A percentile compares a stretch with the other conserved stretches of the same genome.
These are phyloP conservation scores for Elsinoe ampelina DNA, from an alignment of 2,329 filamentous ascomycete species.

Conservation along the genomic window DNA sequence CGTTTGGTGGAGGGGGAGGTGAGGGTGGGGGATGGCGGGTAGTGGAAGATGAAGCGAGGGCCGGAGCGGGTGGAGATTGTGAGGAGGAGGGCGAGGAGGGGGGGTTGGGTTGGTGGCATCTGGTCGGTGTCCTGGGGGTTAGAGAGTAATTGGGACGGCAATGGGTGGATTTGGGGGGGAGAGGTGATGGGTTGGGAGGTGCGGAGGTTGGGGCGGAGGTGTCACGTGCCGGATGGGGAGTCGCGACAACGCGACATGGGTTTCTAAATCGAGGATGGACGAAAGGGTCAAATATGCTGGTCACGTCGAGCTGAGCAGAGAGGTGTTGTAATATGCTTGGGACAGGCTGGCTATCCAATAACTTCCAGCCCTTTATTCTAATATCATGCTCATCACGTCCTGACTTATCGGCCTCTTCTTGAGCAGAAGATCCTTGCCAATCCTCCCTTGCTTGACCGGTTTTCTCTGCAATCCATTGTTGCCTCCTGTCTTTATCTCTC, in stretches of 20 bases:
- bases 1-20: slow-evolving; percentile 1
- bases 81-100: slow-evolving; percentile 60
- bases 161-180: too few relatives aligned
- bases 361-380: background rate
- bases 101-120: slow-evolving; percentile 31
- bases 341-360: background rate
- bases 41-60: slow-evolving; percentile 77
- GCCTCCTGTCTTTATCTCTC: slow-evolving; percentile 26
- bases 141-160: too few relatives aligned
- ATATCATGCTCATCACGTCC: slow-evolving; percentile 13
- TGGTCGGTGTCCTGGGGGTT: background rate
- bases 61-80: slow-evolving; percentile 69
- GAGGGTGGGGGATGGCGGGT: slow-evolving; percentile 50
- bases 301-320: background rate
- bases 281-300: too few relatives aligned
- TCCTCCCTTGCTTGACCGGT: slow-evolving; percentile 9
- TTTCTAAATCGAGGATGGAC: too few relatives aligned
- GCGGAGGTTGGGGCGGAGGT: background rate
- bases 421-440: slow-evolving; percentile 14
- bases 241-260: background rate
- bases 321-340: background rate
- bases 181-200: background rate
- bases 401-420: slow-evolving; percentile 21
- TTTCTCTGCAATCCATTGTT: background rate
- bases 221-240: background rate